phyloP scores from a whole-genome alignment of 306 rosid genomes.

The barrel medic (Medicago truncatula) region DNA sequence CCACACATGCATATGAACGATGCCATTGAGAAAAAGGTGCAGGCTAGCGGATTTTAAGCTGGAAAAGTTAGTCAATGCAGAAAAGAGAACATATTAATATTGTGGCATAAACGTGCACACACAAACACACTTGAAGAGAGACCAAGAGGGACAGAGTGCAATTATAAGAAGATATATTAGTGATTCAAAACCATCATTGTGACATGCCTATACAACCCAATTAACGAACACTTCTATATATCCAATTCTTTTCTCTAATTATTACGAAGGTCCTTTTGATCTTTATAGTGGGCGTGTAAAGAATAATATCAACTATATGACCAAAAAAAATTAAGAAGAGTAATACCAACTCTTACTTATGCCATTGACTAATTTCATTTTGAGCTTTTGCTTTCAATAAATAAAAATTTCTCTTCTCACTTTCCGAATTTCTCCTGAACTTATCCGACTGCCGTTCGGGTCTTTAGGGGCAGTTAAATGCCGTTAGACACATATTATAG shows the following conservation, averaged over 20 bases:
- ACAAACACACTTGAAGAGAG: conserved; percentile 21
- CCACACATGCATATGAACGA: neutral
- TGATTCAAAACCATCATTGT: conserved; percentile 24
- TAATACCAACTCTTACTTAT: too few species aligned
- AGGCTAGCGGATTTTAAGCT: conserved; percentile 36
- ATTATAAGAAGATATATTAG: conserved; percentile 18
- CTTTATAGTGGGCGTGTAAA: conserved; percentile 21
- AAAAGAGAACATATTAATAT: conserved; percentile 38
- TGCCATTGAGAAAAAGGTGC: conserved; percentile 26
- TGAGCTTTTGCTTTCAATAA: too few species aligned
- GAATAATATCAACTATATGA: neutral
- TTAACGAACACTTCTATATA: conserved; percentile 23
- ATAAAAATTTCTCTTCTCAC: too few species aligned
- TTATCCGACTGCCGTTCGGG: too few species aligned
- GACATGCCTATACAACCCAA: conserved; percentile 11
- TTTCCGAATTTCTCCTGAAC: too few species aligned
- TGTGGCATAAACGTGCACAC: conserved; percentile 36
- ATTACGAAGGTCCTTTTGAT: conserved; percentile 39
- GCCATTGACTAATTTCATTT: too few species aligned
- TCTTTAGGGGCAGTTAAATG: too few species aligned
- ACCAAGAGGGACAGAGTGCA: conserved; percentile 3
- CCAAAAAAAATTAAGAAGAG: too few species aligned
- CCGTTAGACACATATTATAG: too few species aligned
- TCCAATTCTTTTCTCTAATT: conserved; percentile 34
- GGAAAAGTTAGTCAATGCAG: conserved; percentile 19